Conservation (phyloP, 768 basidiomycete species). For the Lanmaoa pseudosensibilis region DNA sequence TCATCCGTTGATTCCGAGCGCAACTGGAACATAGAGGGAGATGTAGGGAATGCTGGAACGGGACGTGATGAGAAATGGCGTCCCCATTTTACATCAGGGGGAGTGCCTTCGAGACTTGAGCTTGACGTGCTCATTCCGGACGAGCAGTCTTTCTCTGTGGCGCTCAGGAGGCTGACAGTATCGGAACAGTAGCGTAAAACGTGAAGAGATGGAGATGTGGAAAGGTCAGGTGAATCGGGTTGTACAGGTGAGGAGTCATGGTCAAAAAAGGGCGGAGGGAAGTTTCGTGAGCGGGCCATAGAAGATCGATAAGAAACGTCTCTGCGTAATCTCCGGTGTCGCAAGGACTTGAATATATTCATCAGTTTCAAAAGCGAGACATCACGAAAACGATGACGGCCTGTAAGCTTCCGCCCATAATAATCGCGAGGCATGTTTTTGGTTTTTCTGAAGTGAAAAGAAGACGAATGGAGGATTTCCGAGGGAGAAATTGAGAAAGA, state of each 20-base stretch:
- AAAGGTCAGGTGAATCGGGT: neutral
- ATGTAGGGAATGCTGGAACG: conserved; percentile 11
- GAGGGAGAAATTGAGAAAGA: neutral
- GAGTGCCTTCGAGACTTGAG: neutral
- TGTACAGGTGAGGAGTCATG: conserved; percentile 7
- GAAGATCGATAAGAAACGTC: conserved; percentile 3
- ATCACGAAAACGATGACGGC: conserved; percentile 17
- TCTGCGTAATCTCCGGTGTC: conserved; percentile 10
- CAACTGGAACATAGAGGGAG: conserved; percentile 21
- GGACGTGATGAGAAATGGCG: neutral
- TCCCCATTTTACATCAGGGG: neutral
- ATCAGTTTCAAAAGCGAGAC: conserved; percentile 19
- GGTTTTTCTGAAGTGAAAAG: conserved; percentile 13
- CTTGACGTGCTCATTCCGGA: conserved; percentile 15
- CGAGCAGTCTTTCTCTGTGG: conserved; percentile 9
- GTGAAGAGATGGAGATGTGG: neutral
- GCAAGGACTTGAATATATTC: conserved; percentile 24
- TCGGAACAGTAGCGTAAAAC: conserved; percentile 2
- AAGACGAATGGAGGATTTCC: conserved; percentile 8
- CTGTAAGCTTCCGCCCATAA: conserved; percentile 7
- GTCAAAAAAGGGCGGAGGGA: conserved; percentile 4
- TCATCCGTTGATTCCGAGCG: too few relatives aligned
- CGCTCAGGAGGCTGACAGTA: conserved; percentile 4
- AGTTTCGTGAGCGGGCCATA: conserved; percentile 2
- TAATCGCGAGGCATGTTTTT: conserved; percentile 11